Percentiles rank a stretch among this genome's conserved stretches.
Evolutionary conservation across 2,329 filamentous ascomycete species (phyloP).

Genomic region (Simplicillium sp.): DNA sequence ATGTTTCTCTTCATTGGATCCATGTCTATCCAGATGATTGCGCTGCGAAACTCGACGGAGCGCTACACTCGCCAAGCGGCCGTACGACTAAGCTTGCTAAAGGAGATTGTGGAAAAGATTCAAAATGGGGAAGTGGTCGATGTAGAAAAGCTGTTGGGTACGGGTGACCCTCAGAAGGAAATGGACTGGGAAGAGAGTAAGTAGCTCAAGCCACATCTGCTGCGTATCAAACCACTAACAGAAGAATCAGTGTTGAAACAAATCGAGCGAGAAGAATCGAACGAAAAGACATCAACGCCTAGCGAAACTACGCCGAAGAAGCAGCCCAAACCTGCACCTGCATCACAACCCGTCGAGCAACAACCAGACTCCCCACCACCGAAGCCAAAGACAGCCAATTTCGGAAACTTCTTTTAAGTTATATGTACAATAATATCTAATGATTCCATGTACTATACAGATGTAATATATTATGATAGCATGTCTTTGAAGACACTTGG

Average conservation of each 20-base stretch:
- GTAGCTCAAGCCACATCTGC: constrained; percentile 13
- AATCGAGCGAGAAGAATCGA: constrained; percentile 53
- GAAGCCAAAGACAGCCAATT: constrained; percentile 15
- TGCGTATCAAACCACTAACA: constrained; percentile 7
- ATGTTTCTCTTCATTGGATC: constrained; percentile 86
- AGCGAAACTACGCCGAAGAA: constrained; percentile 18
- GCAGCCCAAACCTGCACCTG: constrained; percentile 4
- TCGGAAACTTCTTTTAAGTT: constrained; percentile 42
- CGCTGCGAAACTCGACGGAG: constrained; percentile 64
- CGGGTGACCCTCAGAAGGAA: constrained; percentile 66
- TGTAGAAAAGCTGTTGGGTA: constrained; percentile 73
- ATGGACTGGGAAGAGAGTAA: constrained; percentile 79
- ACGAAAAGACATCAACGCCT: constrained; percentile 18
- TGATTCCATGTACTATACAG: constrained; percentile 7
- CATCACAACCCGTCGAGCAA: constrained; percentile 7
- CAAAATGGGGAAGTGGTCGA: constrained; percentile 70
- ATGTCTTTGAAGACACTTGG: constrained; percentile 45
- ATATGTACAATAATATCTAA: constrained; percentile 7
- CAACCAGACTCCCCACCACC: constrained; percentile 11
- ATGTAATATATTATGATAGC: constrained; percentile 37
- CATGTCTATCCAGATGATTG: constrained; percentile 89
- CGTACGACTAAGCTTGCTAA: constrained; percentile 64
- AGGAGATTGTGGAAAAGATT: constrained; percentile 64
- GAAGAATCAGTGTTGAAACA: constrained; percentile 47
- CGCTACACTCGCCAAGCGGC: constrained; percentile 69